These are phyloP conservation scores for Sarcomyxa edulis DNA, from an alignment of 768 basidiomycete species.

Conservation along the genomic window DNA sequence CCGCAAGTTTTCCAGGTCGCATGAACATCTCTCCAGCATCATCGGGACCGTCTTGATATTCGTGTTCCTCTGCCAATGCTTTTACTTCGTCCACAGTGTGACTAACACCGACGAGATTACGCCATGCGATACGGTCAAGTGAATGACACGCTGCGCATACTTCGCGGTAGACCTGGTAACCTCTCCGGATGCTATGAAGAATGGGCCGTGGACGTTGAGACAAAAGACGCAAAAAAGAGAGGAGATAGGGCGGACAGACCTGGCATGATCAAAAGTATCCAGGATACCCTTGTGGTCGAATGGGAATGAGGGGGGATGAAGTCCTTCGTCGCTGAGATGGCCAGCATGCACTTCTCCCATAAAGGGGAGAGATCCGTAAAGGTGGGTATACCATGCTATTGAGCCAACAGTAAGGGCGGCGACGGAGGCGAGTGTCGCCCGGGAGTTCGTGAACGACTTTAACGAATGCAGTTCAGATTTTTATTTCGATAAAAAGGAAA, in stretches of 20 bases:
- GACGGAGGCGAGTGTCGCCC: constrained; percentile 68
- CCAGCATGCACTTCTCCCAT: constrained; percentile 90
- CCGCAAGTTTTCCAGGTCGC: constrained; percentile 95
- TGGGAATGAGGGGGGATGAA: constrained; percentile 82
- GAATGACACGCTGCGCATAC: constrained; percentile 99
- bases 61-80: constrained; percentile 91
- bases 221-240: constrained; percentile 9
- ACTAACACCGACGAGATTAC: constrained; percentile 97
- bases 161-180: constrained; percentile 97
- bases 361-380: constrained; percentile 88
- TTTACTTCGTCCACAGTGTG: constrained; percentile 90
- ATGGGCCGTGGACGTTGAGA: constrained; percentile 8
- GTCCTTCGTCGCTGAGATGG: constrained; percentile 88
- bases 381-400: constrained; percentile 94
- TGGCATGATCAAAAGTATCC: constrained; percentile 94
- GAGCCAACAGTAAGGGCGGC: constrained; percentile 80
- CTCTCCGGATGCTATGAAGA: constrained; percentile 77
- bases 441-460: constrained; percentile 66
- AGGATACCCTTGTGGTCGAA: constrained; percentile 89
- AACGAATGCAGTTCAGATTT: constrained; percentile 7
- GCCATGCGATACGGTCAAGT: constrained; percentile 98
- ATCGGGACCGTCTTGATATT: constrained; percentile 95
- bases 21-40: constrained; percentile 97
- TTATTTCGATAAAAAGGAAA: not conserved
- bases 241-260: constrained; percentile 47